Evolutionary conservation across 345 rosid genomes (phyloP), one percentile per base, ranked within the genome.

Genomic region (Eutrema yunnanense): DNA sequence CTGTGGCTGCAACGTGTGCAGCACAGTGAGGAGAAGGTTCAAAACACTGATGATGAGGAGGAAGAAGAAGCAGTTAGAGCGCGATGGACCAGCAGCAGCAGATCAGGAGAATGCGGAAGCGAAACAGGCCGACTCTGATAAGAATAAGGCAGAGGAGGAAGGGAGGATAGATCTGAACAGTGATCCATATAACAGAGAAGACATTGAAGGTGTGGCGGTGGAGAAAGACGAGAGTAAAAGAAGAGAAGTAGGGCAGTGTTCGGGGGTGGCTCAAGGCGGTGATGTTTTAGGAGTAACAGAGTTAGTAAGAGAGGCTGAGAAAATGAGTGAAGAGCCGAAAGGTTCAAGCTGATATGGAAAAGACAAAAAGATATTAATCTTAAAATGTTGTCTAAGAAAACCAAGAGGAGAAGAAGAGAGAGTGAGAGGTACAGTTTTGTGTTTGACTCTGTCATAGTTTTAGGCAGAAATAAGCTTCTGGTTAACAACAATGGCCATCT

Each of bases 11-110:
- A 88, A 82, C 27, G 99, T 92, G 52, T 96, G 99, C 86, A 73
- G 85, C 88, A 92, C 97, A 1, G 99, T 96, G 72, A 90, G 82
- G 82, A 88, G 98, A 27, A 90, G 99, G 42, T 96, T 92, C 62
- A 87, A 86, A 73, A 96, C 99, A 37, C 85, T 92, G 55, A 88
- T 92, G 98, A 69, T 84, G 67, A 89, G 97, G 75, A 92, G 88
- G 86, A 92, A 81, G 85, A 87, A 85, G 81, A 90, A 92, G 32
- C 96, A 82, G 74, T 85, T 83, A 49, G 96, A 89, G 59, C 86
- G 76, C 2, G 92, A 84, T 69, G 86, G 73, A 16, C 79, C 81
- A 82, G 75, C 75, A 34, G 80, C 83, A 38, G 62, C n/a, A 30
- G 65, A 68, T 5, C 8, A 61, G 72, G 83, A 75, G 78, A 79